Base-by-base conservation (phyloP, 257 asterid species). In the Mitragyna speciosa region DNA sequence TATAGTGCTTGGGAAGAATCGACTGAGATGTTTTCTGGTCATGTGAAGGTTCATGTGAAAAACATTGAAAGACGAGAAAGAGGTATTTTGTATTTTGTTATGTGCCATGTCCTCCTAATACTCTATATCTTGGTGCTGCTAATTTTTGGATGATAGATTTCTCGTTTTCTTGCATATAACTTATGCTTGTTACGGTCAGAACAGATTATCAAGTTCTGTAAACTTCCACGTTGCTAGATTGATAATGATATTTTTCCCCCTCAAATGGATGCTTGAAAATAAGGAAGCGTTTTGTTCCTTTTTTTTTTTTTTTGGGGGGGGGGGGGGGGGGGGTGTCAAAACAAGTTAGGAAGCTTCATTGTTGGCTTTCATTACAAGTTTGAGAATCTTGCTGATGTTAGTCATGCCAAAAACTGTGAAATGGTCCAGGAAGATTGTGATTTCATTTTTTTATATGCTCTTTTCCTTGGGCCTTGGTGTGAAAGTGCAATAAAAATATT, bases 1-100 rank as follows among this genome's bases (percentile, higher is more conserved):
- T 94, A 89, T 86, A 94, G 97, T 81, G 84, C 92, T 19, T 96
- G 98, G 99, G 97, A 94, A 83, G 99, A 96, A 89, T 87, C 84
- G 52, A 84, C 88, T 41, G 97, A 96, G 83, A 83, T 93, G 63
- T 78, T 83, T 74, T 75, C 95, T 73, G 80, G 87, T 79, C 97
- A 96, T 84, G 87, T 92, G 79, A 94, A 94, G 87, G 97, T 94
- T 76, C 86, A 86, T 61, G 81, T 96, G 78, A 94, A 91, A 88
- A 87, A 81, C 85, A 81, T 96, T 63, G 99, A 96, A 85, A 86
- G 93, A 58, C 96, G 94, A 72, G 99, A 96, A 92, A 91, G 99
- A 87, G 99, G 99, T 96, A 89, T 67, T 36, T 12, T 83, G 64
- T 79, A 41, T 82, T 47, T 58, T 58, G 20, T 64, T 82, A 64